Evolutionary conservation across 441 rosid genomes (phyloP), one percentile per base, ranked within the genome.

Genomic region (Manihot esculenta): DNA sequence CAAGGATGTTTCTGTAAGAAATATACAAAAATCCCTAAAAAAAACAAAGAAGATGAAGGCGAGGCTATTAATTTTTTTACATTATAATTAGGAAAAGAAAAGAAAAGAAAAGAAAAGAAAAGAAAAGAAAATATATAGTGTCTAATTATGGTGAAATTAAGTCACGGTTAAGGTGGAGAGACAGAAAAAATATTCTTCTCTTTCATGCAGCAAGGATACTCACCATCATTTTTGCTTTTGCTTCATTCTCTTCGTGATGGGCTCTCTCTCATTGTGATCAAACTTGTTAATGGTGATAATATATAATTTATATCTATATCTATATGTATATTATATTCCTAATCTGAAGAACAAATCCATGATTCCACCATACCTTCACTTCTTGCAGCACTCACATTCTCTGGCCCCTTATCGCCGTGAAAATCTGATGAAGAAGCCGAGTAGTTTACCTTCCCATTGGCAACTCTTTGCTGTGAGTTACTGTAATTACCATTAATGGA

Each of bases 281-380:
- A n/a, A 35, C 44, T 53, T 26, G 12, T 15, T 51, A 67, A 66
- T 30, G 10, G 23, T 57, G 24, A 72, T 65, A 27, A n/a, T 50
- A n/a, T 18, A 3, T 62, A 2, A 11, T 53, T n/a, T 54, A 10
- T 38, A 10, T 60, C 9, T 48, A 26, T 55, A 21, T 55, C 14
- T 30, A 7, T 58, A 14, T 30, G 4, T 30, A 72, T 68, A 62
- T 35, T 35, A 35, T 35, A 35, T 74, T 56, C 26, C 74, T 77
- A 87, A 75, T 88, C 88, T 60, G 93, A 86, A 49, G 95, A 86
- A 79, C 94, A 91, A 79, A 93, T 84, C 98, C 98, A 89, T 54
- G 93, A 84, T 79, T 86, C 96, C 77, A 90, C 82, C 88, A 78
- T 90, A 78, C 89, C 90, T 84, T 82, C 87, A 68, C 81, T 80